Conservation (phyloP, 306 rosid species). For the Citrullus mucosospermus region DNA sequence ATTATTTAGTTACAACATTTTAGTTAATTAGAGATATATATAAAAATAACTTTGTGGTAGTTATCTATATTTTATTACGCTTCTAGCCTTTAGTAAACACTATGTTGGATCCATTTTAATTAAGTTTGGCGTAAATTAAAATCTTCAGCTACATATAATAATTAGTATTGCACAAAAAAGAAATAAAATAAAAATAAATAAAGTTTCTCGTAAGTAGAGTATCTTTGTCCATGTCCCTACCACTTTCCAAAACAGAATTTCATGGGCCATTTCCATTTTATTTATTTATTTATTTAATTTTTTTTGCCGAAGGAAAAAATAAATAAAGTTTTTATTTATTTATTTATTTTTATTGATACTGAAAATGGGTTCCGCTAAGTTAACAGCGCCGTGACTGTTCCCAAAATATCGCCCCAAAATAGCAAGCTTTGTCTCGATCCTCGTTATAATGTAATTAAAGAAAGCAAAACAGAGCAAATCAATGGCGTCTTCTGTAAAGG, state of each 20-base stretch:
- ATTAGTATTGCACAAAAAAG: not conserved
- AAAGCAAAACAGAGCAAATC: not conserved
- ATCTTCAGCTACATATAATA: not conserved
- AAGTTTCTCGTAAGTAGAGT: not conserved
- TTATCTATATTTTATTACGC: no score
- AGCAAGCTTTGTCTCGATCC: not conserved
- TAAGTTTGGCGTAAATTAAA: not conserved
- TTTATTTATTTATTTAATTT: not conserved
- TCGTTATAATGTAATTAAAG: not conserved
- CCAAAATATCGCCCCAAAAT: not conserved
- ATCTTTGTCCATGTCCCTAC: constrained; percentile 3
- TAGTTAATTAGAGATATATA: no score
- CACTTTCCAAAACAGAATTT: not conserved
- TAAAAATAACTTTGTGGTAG: no score
- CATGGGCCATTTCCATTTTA: not conserved
- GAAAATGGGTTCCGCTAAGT: not conserved
- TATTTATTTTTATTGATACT: not conserved
- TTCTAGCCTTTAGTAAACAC: no score
- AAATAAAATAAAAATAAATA: not conserved
- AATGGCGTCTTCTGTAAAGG: not conserved
- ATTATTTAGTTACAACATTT: no score
- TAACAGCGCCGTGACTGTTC: not conserved
- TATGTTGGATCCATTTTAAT: no score
- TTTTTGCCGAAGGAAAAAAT: not conserved
- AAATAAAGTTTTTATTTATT: not conserved